Conservation (phyloP, 306 rosid genomes). For the Rosa rugosa region DNA sequence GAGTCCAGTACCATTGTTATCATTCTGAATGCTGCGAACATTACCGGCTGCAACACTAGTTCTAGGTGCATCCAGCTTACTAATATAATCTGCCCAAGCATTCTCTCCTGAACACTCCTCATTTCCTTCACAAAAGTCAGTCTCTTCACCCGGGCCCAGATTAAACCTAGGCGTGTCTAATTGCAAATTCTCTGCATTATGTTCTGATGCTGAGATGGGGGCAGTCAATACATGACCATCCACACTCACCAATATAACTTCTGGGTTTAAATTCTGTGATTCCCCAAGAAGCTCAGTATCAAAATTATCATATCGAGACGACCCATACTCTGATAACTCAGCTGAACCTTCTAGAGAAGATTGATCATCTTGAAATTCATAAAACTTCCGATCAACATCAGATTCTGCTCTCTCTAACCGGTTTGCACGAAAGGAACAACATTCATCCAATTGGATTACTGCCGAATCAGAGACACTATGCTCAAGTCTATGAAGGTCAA, state of each 20-base stretch:
- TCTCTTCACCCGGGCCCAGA: slow-evolving; percentile 80
- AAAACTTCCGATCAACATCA: slow-evolving; percentile 60
- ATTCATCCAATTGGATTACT: slow-evolving; percentile 39
- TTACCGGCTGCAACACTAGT: slow-evolving; percentile 28
- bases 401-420: slow-evolving; percentile 52
- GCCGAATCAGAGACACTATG: slow-evolving; percentile 64
- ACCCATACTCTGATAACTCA: slow-evolving; percentile 59
- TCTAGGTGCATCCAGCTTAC: slow-evolving; percentile 46
- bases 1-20: slow-evolving; percentile 23
- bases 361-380: slow-evolving; percentile 65
- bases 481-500: slow-evolving; percentile 47
- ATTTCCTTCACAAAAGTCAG: slow-evolving; percentile 67
- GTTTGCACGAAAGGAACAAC: slow-evolving; percentile 25
- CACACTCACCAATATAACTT: slow-evolving; percentile 87
- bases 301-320: slow-evolving; percentile 51
- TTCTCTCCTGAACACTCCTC: slow-evolving; percentile 55
- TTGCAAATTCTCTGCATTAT: slow-evolving; percentile 59
- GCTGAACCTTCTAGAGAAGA: slow-evolving; percentile 64
- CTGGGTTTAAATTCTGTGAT: slow-evolving; percentile 61
- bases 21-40: slow-evolving; percentile 15
- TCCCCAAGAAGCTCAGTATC: slow-evolving; percentile 57
- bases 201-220: slow-evolving; percentile 77
- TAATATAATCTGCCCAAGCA: slow-evolving; percentile 77
- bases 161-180: slow-evolving; percentile 84
- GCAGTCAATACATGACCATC: slow-evolving; percentile 90